Evolutionary conservation across 2,329 filamentous ascomycete species (phyloP).

Genomic region (Cladorrhinum sp.): DNA sequence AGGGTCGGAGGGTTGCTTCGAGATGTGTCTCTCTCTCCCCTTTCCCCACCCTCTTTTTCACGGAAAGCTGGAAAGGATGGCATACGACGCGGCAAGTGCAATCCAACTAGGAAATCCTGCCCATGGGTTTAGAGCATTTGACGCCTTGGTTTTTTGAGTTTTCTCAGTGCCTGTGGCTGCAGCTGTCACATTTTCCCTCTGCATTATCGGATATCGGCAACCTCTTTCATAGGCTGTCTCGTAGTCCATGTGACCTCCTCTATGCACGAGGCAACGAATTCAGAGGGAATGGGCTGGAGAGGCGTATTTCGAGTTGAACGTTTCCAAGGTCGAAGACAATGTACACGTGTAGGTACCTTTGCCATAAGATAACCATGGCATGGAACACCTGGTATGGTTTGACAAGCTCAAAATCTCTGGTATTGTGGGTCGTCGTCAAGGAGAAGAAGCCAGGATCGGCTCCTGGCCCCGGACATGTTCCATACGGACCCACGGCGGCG

Average conservation of each 20-base stretch:
- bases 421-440: background rate
- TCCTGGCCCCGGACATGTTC: background rate
- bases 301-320: background rate
- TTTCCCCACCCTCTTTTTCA: background rate
- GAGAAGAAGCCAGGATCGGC: background rate
- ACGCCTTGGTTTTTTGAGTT: background rate
- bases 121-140: background rate
- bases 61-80: background rate
- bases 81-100: background rate
- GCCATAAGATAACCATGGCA: background rate
- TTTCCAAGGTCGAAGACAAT: background rate
- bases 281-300: background rate
- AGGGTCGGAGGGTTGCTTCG: background rate
- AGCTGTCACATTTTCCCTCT: background rate
- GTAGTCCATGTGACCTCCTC: background rate
- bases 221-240: background rate
- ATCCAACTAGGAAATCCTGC: background rate
- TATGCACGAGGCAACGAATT: background rate
- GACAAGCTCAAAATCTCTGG: background rate
- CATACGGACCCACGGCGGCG: background rate
- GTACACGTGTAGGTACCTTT: background rate
- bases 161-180: background rate
- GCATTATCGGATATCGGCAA: constrained; percentile 2
- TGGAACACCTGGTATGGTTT: background rate
- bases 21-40: background rate